Conservation (phyloP, 805 yeast genomes). For the Nakazawaea siamensis region DNA sequence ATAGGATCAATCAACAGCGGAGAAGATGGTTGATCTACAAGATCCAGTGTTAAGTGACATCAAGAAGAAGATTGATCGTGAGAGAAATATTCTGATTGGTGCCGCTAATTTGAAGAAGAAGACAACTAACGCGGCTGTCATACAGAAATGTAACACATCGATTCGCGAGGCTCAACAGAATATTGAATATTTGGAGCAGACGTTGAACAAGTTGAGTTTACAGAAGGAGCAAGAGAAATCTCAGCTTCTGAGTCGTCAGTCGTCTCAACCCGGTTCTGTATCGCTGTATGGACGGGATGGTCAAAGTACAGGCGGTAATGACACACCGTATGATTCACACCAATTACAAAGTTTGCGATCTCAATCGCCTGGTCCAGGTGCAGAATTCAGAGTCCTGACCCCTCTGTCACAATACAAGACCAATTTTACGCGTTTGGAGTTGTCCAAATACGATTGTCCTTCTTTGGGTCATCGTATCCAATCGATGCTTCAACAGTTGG, state of each 20-base stretch:
- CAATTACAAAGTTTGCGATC: slow-evolving; percentile 1
- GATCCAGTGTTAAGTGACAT: slow-evolving; percentile 56
- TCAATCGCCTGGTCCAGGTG: background rate
- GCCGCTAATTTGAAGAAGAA: slow-evolving; percentile 73
- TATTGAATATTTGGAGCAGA: slow-evolving; percentile 78
- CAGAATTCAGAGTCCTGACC: slow-evolving; percentile 1
- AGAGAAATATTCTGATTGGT: slow-evolving; percentile 80
- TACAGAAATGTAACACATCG: slow-evolving; percentile 83
- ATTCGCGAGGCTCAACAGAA: slow-evolving; percentile 89
- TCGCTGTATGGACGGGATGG: too few species aligned
- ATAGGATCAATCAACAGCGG: background rate
- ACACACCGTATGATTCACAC: background rate
- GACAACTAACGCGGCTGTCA: slow-evolving; percentile 74
- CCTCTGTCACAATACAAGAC: slow-evolving; percentile 26
- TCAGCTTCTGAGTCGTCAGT: slow-evolving; percentile 2
- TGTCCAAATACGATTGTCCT: slow-evolving; percentile 88
- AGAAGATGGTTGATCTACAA: slow-evolving; percentile 13
- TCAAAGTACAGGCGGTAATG: background rate
- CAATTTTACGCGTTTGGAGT: slow-evolving; percentile 62
- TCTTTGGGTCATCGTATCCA: slow-evolving; percentile 91
- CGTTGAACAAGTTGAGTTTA: slow-evolving; percentile 52
- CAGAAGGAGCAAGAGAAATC: slow-evolving; percentile 15
- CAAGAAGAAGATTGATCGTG: slow-evolving; percentile 78
- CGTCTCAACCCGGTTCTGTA: background rate
- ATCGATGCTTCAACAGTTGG: slow-evolving; percentile 90